Evolutionary conservation across 306 rosid species (phyloP).

Genomic region (Gleditsia sinensis): DNA sequence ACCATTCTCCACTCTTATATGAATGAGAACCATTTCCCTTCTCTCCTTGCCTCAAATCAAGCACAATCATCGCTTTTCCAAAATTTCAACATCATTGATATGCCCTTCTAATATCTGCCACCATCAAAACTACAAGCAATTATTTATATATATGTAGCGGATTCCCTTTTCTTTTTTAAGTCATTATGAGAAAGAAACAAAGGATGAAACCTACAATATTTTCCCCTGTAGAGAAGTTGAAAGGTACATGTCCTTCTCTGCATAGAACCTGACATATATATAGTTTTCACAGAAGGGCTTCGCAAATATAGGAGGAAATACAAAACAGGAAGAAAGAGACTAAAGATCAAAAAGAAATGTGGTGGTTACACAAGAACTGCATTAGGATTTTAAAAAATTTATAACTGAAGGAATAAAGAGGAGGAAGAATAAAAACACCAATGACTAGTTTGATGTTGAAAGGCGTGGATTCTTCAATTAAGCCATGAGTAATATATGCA

Average conservation of each 20-base stretch:
- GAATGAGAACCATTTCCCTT: constrained; percentile 39
- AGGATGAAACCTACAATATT: neutral
- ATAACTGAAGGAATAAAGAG: constrained; percentile 10
- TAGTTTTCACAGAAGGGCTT: neutral
- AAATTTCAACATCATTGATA: constrained; percentile 49
- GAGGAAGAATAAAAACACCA: constrained; percentile 17
- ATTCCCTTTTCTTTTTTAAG: neutral
- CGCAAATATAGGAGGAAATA: neutral
- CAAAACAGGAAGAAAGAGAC: neutral
- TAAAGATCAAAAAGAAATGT: constrained; percentile 11
- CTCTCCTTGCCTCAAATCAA: constrained; percentile 38
- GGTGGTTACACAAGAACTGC: neutral
- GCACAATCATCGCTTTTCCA: constrained; percentile 46
- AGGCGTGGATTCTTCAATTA: constrained; percentile 45
- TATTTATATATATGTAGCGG: neutral
- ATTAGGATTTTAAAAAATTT: too few relatives aligned
- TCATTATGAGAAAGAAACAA: constrained; percentile 7
- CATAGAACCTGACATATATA: constrained; percentile 11
- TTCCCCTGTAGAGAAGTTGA: constrained; percentile 14
- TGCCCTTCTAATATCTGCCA: constrained; percentile 42
- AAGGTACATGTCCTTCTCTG: constrained; percentile 27
- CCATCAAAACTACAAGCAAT: constrained; percentile 10
- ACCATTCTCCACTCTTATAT: constrained; percentile 38
- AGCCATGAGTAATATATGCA: constrained; percentile 42
- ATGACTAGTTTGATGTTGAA: constrained; percentile 39